Conservation (phyloP, 306 rosid genomes). For the Echinosophora koreensis region DNA sequence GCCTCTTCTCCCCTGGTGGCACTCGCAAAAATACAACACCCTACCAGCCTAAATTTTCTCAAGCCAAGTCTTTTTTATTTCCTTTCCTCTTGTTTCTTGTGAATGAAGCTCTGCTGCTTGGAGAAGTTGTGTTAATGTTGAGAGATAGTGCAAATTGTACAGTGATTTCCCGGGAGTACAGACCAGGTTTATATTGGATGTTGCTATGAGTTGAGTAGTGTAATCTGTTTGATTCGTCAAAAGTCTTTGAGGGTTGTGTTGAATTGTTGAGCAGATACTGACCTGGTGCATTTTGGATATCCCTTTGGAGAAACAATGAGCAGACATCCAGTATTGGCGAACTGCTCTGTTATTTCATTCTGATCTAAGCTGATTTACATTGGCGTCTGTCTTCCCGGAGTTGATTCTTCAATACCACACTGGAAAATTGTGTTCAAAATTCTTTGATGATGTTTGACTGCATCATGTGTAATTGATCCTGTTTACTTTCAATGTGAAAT, state of each 20-base stretch:
- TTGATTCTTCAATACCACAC: slow-evolving; percentile 50
- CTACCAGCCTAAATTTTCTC: slow-evolving; percentile 48
- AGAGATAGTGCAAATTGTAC: slow-evolving; percentile 56
- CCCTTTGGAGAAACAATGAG: slow-evolving; percentile 25
- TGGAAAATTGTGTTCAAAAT: slow-evolving; percentile 52
- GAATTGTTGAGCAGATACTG: slow-evolving; percentile 30
- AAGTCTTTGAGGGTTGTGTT: slow-evolving; percentile 24
- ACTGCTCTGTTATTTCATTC: slow-evolving; percentile 26
- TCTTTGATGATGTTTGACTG: slow-evolving; percentile 55
- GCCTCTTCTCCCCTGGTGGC: slow-evolving; percentile 52
- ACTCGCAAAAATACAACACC: slow-evolving; percentile 45
- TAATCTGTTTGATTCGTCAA: slow-evolving; percentile 43
- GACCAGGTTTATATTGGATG: slow-evolving; percentile 40
- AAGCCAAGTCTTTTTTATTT: slow-evolving; percentile 24
- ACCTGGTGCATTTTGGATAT: slow-evolving; percentile 33
- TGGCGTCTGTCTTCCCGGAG: slow-evolving; percentile 39
- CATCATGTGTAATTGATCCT: slow-evolving; percentile 60
- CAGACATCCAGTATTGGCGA: slow-evolving; percentile 27
- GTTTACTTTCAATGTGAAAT: slow-evolving; percentile 51
- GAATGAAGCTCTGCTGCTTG: slow-evolving; percentile 49
- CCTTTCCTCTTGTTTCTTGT: slow-evolving; percentile 33
- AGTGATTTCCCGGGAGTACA: slow-evolving; percentile 49
- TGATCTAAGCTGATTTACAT: slow-evolving; percentile 39
- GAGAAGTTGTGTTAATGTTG: slow-evolving; percentile 43
- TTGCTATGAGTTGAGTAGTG: slow-evolving; percentile 42